Evolutionary conservation across 176 grass and related monocot genomes (phyloP).

Genomic region (Phyllostachys edulis): DNA sequence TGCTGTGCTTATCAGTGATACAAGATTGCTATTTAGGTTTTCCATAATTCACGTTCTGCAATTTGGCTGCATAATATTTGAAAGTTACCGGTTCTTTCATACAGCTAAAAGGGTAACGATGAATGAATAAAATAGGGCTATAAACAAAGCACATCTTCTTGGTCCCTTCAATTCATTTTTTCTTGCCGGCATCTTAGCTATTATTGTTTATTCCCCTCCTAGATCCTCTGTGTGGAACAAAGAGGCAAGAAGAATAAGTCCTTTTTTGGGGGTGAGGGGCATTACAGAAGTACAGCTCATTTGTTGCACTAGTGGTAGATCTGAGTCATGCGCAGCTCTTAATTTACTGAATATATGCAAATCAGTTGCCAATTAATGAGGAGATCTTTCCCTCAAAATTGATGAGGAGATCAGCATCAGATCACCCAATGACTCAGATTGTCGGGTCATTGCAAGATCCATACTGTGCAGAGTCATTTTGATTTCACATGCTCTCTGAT

Average conservation of each 20-base stretch:
- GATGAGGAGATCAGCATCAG: slow-evolving; percentile 14
- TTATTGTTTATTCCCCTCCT: slow-evolving; percentile 27
- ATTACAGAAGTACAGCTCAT: slow-evolving; percentile 16
- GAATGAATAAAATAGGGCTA: neutral
- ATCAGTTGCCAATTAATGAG: neutral
- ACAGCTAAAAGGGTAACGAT: slow-evolving; percentile 23
- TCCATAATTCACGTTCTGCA: neutral
- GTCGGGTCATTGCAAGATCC: neutral
- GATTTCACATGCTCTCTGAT: slow-evolving; percentile 30
- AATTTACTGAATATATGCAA: neutral
- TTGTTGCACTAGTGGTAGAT: slow-evolving; percentile 1
- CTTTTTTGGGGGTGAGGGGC: neutral
- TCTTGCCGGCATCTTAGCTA: slow-evolving; percentile 33
- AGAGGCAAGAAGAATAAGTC: slow-evolving; percentile 36
- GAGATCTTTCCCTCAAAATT: neutral
- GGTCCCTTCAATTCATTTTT: slow-evolving; percentile 16
- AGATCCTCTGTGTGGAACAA: slow-evolving; percentile 43
- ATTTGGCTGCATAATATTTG: slow-evolving; percentile 19
- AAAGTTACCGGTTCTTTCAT: slow-evolving; percentile 10
- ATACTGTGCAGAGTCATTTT: neutral
- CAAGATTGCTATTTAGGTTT: neutral
- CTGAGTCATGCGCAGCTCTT: slow-evolving; percentile 26
- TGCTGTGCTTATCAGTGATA: slow-evolving; percentile 14
- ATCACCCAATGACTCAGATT: slow-evolving; percentile 20
- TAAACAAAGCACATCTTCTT: slow-evolving; percentile 19